Evolutionary conservation across 257 asterid genomes (phyloP), one percentile per base, ranked within the genome.

Genomic region (Linaria vulgaris): DNA sequence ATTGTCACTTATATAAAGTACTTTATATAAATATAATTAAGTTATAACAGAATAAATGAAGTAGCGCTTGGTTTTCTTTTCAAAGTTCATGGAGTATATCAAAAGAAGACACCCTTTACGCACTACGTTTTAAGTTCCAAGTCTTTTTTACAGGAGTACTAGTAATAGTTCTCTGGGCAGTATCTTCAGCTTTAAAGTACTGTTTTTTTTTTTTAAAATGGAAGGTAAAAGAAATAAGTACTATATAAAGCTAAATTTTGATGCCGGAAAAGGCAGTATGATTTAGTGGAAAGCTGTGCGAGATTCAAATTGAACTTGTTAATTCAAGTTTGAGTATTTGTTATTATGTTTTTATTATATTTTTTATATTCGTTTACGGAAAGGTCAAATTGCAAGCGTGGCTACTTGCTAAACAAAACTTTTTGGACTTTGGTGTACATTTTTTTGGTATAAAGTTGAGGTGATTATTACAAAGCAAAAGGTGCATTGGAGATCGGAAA

Each of bases 401-500:
- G 43, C 57, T 10, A 12, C 70, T 63, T 60, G 52, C 49, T 34
- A 66, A 69, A 55, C 51, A 62, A 31, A 62, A 79, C 55, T 79
- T 76, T n/a, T 21, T 25, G 68, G 75, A 79, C 70, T 67, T 72
- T 62, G 61, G 10, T 27, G 66, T 71, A 50, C 76, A 72, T 27
- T 6, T 3, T 52, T 67, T 46, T 69, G 38, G 66, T 60, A 17
- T 69, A 69, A 69, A 64, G 74, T 61, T 68, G 74, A 56, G 13
- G 24, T 39, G 63, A 67, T 55, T 59, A 47, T 47, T 41, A 55
- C 56, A 69, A 66, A 68, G 73, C 55, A 53, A 69, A 75, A 75
- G 81, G 55, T 72, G 79, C 72, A 69, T 72, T 38, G 51, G 12
- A 54, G 63, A 50, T 63, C 44, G 54, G 61, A 64, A 62, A 76